Evolutionary conservation across 2,329 filamentous ascomycete genomes (phyloP).

Genomic region (Domatiomyces catenatus): DNA sequence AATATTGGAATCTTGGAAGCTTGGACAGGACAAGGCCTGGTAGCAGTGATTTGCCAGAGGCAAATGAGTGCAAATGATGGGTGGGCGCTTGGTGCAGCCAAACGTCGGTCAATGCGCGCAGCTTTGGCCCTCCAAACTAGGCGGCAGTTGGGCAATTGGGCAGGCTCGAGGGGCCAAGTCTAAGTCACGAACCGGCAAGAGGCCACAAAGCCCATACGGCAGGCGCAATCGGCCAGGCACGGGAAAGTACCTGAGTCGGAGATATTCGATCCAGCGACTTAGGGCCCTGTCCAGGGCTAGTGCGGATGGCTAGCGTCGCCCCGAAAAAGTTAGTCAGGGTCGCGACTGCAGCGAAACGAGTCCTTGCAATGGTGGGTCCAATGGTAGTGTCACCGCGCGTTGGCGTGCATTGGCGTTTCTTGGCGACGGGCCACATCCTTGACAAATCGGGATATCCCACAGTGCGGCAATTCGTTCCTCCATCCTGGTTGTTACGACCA

Average conservation of each 20-base stretch:
- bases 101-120: not conserved
- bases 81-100: not conserved
- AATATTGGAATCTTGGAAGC: no score
- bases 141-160: no score
- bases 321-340: no score
- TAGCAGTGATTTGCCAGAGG: not conserved
- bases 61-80: not conserved
- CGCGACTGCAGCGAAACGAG: not conserved
- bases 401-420: not conserved
- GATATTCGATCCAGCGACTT: not conserved
- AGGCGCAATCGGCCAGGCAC: not conserved
- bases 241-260: not conserved
- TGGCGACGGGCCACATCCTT: not conserved
- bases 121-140: not conserved
- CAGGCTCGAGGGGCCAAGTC: not conserved
- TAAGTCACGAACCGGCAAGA: not conserved
- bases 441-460: not conserved
- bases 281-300: not conserved
- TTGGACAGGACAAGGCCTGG: not conserved
- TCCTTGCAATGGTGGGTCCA: not conserved
- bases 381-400: not conserved
- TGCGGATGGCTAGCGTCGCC: not conserved
- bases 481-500: not conserved
- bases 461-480: not conserved
- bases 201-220: no score